Evolutionary conservation across 2,329 filamentous ascomycete species (phyloP).

Genomic region (Penicillium sp.): DNA sequence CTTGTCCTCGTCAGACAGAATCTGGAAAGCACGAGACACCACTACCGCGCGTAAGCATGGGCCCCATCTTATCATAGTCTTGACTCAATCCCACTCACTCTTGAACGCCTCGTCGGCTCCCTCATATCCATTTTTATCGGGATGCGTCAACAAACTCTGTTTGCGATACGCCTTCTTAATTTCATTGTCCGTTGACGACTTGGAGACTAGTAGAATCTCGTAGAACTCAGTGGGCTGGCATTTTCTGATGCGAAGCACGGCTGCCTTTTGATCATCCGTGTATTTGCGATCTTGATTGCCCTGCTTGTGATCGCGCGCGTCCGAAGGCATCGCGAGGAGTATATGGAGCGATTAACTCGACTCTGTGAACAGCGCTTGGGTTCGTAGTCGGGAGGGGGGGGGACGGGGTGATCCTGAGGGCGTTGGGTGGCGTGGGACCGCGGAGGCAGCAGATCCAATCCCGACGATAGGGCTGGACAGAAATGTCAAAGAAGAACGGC

Average conservation of each 20-base stretch:
- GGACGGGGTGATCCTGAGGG: not conserved
- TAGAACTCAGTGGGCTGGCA: slow-evolving; percentile 90
- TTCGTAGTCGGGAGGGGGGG: slow-evolving; percentile 3
- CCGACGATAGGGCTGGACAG: slow-evolving; percentile 1
- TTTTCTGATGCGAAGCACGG: slow-evolving; percentile 82
- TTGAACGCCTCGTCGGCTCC: slow-evolving; percentile 98
- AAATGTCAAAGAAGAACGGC: not conserved
- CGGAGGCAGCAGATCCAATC: slow-evolving; percentile 16
- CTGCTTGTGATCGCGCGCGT: slow-evolving; percentile 52
- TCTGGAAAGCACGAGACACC: slow-evolving; percentile 90
- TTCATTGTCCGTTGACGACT: slow-evolving; percentile 71
- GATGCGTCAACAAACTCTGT: slow-evolving; percentile 89
- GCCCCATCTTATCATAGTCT: slow-evolving; percentile 15
- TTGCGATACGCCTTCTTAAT: slow-evolving; percentile 99
- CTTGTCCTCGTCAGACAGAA: slow-evolving; percentile 92
- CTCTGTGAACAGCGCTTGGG: not conserved
- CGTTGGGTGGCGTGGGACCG: slow-evolving; percentile 17
- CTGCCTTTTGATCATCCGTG: slow-evolving; percentile 87
- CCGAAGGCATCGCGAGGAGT: slow-evolving; percentile 39
- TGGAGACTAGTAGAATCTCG: slow-evolving; percentile 80
- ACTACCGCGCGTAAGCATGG: slow-evolving; percentile 47
- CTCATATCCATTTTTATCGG: slow-evolving; percentile 97
- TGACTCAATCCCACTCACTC: slow-evolving; percentile 54
- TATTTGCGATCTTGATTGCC: slow-evolving; percentile 62
- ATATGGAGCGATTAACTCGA: not conserved